phyloP scores from a whole-genome alignment of 2,329 filamentous ascomycete species.

The Colletotrichum melonis region DNA sequence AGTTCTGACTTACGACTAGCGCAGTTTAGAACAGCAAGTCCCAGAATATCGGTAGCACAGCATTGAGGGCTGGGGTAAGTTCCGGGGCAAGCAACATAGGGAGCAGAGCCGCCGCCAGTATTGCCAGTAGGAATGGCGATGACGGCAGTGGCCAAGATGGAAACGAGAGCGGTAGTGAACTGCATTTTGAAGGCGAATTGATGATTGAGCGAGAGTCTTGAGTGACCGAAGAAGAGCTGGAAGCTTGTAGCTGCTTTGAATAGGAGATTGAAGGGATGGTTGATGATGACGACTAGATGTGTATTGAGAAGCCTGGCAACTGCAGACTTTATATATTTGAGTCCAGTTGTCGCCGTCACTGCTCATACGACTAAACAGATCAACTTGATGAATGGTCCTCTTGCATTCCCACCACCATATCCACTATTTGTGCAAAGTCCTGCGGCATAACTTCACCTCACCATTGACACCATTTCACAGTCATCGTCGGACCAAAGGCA shows the following conservation, averaged over 20 bases:
- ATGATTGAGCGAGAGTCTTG: not conserved
- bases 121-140: conserved; percentile 12
- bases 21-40: conserved; percentile 68
- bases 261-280: not conserved
- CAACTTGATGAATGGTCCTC: not conserved
- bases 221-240: not conserved
- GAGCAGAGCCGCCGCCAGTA: not conserved
- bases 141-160: conserved; percentile 11
- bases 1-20: conserved; percentile 42
- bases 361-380: not conserved
- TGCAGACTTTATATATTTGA: not conserved
- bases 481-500: not conserved
- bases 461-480: not conserved
- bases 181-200: conserved; percentile 9
- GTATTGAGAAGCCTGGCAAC: not conserved
- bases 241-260: not conserved
- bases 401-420: not conserved
- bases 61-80: conserved; percentile 40
- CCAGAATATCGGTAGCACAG: conserved; percentile 71
- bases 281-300: not conserved
- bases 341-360: not conserved
- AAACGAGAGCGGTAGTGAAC: conserved; percentile 5
- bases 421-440: not conserved
- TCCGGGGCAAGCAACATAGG: conserved; percentile 40
- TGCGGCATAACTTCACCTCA: not conserved